Evolutionary conservation across 2,329 filamentous ascomycete species (phyloP).

Genomic region (Nothophaeocryptopus gaeumannii): DNA sequence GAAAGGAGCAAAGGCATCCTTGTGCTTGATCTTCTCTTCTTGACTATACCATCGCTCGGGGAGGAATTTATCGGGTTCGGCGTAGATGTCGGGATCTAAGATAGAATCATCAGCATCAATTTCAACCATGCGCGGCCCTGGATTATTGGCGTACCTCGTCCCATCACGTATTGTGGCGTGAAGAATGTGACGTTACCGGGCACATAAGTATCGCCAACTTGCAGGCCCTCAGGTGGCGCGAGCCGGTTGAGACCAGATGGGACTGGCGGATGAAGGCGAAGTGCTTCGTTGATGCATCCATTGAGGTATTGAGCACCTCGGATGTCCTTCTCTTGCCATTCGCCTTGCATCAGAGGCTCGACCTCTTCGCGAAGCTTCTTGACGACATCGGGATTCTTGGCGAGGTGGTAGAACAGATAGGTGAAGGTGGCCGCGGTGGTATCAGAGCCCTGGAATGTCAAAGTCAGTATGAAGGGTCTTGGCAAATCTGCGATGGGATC

Average conservation of each 20-base stretch:
- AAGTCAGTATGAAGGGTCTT: too few species aligned
- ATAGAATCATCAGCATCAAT: not conserved
- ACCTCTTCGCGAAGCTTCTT: slow-evolving; percentile 38
- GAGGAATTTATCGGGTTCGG: slow-evolving; percentile 32
- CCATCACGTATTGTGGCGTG: slow-evolving; percentile 30
- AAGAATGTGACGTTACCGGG: slow-evolving; percentile 32
- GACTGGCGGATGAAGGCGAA: slow-evolving; percentile 44
- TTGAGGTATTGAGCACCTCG: slow-evolving; percentile 34
- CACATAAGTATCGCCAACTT: slow-evolving; percentile 36
- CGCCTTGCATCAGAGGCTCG: slow-evolving; percentile 24
- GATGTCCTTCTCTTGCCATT: slow-evolving; percentile 30
- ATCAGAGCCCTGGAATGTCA: slow-evolving; percentile 35
- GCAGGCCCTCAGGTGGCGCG: slow-evolving; percentile 40
- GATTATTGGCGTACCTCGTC: slow-evolving; percentile 27
- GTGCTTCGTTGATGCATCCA: slow-evolving; percentile 40
- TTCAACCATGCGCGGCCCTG: too few species aligned
- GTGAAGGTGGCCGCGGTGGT: slow-evolving; percentile 44
- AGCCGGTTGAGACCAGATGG: slow-evolving; percentile 37
- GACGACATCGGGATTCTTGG: slow-evolving; percentile 30
- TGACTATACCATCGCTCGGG: slow-evolving; percentile 39
- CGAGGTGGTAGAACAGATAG: slow-evolving; percentile 43
- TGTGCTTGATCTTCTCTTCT: slow-evolving; percentile 37
- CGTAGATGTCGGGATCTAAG: slow-evolving; percentile 31
- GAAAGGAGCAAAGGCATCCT: slow-evolving; percentile 39
- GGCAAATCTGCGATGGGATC: not conserved